Base-by-base conservation (phyloP, 306 rosid species). In the Castanospermum australe region DNA sequence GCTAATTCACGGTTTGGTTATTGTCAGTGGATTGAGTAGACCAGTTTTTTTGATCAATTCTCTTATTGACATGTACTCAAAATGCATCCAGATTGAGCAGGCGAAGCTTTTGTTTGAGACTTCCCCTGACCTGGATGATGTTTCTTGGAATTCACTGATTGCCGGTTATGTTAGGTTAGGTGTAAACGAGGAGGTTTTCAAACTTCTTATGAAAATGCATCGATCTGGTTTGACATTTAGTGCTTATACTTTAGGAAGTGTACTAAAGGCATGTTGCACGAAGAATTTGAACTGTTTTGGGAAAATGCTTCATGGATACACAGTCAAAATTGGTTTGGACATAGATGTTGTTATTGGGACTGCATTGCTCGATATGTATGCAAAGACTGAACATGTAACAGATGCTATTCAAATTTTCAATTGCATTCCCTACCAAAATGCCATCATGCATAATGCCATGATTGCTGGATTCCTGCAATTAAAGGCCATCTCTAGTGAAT, bases 281-380 rank as follows among this genome's bases (percentile, higher is more conserved):
- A 47, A 65, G 62, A 54, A 71, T 73, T 68, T 71, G 41, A 54
- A 41, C 63, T 41, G 12, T 22, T 55, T 7, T 67, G 91, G 94
- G 82, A 82, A 66, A 82, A 55, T 83, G 47, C 77, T 87, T 41
- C 92, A 90, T 82, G 64, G 86, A 57, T 81, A 41, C 39, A 74
- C 67, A 0, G 36, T 86, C 66, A 90, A 84, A 75, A 73, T 77
- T 52, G 85, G 88, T 54, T 82, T 90, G 81, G 83, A 82, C 80
- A 61, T 38, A 25, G 82, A 86, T 62, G 74, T 86, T 60, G 87
- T 90, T 47, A 85, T 86, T 50, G 86, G 80, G 44, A 87, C 91
- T 38, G 85, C 89, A 54, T 87, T 90, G 68, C 87, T 90, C 55
- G 87, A 82, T 81, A 87, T 87, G 91, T 87, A 86, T 86, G 90